These are phyloP conservation scores for Yarrowia alimentaria DNA, from an alignment of 805 yeast species.

Conservation along the genomic window DNA sequence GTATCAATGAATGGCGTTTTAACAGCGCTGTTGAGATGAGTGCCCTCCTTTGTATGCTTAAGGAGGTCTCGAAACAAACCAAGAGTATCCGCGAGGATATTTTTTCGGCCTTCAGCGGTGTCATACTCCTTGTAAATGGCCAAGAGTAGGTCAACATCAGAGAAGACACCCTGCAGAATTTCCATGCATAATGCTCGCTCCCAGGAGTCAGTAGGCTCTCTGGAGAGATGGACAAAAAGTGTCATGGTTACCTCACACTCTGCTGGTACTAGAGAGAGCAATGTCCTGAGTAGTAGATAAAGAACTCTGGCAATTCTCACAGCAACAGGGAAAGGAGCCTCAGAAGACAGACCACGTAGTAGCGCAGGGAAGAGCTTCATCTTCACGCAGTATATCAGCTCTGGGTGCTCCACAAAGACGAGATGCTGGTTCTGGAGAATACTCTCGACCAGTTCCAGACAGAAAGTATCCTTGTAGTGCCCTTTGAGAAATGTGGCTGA, in stretches of 20 bases:
- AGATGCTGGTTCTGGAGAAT: conserved; percentile 61
- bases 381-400: conserved; percentile 64
- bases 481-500: conserved; percentile 47
- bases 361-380: conserved; percentile 73
- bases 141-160: conserved; percentile 53
- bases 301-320: conserved; percentile 76
- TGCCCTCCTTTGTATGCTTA: conserved; percentile 8
- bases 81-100: conserved; percentile 55
- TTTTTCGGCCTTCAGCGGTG: conserved; percentile 53
- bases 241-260: conserved; percentile 83
- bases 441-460: conserved; percentile 81
- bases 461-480: conserved; percentile 59
- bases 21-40: conserved; percentile 27
- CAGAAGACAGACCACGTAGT: conserved; percentile 59
- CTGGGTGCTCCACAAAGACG: conserved; percentile 57
- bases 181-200: conserved; percentile 72
- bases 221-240: conserved; percentile 65
- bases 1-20: conserved; percentile 66
- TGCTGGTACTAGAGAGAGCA: conserved; percentile 58
- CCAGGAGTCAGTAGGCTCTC: conserved; percentile 64
- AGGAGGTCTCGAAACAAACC: conserved; percentile 43
- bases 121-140: conserved; percentile 65
- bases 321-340: conserved; percentile 62
- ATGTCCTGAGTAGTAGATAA: conserved; percentile 59
- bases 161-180: conserved; percentile 58